phyloP scores from a whole-genome alignment of 164 flowering plant species.

The Malania oleifera region DNA sequence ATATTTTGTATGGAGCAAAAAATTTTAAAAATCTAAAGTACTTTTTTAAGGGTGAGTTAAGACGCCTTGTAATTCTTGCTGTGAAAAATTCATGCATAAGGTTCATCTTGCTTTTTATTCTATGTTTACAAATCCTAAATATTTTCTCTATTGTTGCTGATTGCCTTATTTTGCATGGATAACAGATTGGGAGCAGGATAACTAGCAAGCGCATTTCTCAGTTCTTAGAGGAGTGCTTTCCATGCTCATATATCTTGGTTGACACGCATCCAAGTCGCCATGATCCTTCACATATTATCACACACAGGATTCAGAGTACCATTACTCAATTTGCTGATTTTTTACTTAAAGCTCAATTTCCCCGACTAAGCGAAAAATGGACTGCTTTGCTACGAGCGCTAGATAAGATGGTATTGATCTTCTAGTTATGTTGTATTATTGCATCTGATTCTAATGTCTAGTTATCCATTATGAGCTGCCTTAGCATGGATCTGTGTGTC shows the following conservation, averaged over 20 bases:
- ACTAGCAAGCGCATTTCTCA: slow-evolving; percentile 83
- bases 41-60: too few relatives aligned
- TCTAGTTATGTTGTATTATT: neutral
- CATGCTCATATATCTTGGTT: slow-evolving; percentile 72
- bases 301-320: slow-evolving; percentile 75
- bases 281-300: slow-evolving; percentile 82
- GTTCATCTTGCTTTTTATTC: neutral
- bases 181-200: slow-evolving; percentile 88
- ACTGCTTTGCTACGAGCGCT: slow-evolving; percentile 32
- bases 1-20: too few relatives aligned
- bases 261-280: slow-evolving; percentile 86
- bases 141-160: slow-evolving; percentile 4
- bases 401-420: slow-evolving; percentile 48
- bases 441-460: too few relatives aligned
- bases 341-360: slow-evolving; percentile 36
- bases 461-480: too few relatives aligned
- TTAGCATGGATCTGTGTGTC: too few relatives aligned
- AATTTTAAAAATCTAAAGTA: too few relatives aligned
- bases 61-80: neutral
- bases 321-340: slow-evolving; percentile 48
- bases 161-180: slow-evolving; percentile 12
- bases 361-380: slow-evolving; percentile 45
- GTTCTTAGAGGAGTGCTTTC: slow-evolving; percentile 57
- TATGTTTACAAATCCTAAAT: slow-evolving; percentile 4
- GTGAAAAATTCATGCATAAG: neutral